Conservation (phyloP, 1,284 basidiomycete species). For the Cystobasidium slooffiae region DNA sequence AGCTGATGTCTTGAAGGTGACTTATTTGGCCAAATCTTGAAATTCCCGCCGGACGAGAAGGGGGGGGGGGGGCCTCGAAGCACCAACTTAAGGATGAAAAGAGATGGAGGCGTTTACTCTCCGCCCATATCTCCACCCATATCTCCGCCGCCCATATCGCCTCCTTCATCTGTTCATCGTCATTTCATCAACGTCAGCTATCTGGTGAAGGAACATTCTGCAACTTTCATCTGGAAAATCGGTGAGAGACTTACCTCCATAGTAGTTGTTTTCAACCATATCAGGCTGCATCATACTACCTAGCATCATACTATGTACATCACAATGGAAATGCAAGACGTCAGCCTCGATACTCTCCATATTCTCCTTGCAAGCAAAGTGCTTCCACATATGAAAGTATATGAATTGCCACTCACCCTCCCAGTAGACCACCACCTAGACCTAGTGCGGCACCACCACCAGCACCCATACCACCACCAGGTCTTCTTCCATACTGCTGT, state of each 20-base stretch:
- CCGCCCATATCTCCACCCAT: constrained; percentile 21
- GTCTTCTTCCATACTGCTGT: constrained; percentile 21
- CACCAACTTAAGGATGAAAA: background rate
- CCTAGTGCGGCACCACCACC: constrained; percentile 35
- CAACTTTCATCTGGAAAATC: background rate
- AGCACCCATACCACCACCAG: constrained; percentile 22
- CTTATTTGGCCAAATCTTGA: no score
- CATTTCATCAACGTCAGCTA: constrained; percentile 6
- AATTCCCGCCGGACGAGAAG: no score
- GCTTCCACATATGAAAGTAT: background rate
- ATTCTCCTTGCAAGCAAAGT: no score
- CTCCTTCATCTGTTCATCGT: background rate
- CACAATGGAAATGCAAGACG: no score
- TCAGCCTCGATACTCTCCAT: no score
- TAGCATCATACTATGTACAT: constrained; percentile 28
- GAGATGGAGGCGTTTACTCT: background rate
- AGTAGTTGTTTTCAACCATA: constrained; percentile 28
- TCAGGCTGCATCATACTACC: constrained; percentile 36
- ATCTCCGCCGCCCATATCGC: constrained; percentile 22
- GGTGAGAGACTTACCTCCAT: constrained; percentile 12
- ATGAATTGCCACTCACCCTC: constrained; percentile 10
- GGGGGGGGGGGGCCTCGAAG: no score
- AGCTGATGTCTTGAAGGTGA: no score
- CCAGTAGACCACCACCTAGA: constrained; percentile 38
- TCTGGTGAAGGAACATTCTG: background rate